Evolutionary conservation across 2,329 filamentous ascomycete species (phyloP).

Genomic region (Trichoderma koningii): DNA sequence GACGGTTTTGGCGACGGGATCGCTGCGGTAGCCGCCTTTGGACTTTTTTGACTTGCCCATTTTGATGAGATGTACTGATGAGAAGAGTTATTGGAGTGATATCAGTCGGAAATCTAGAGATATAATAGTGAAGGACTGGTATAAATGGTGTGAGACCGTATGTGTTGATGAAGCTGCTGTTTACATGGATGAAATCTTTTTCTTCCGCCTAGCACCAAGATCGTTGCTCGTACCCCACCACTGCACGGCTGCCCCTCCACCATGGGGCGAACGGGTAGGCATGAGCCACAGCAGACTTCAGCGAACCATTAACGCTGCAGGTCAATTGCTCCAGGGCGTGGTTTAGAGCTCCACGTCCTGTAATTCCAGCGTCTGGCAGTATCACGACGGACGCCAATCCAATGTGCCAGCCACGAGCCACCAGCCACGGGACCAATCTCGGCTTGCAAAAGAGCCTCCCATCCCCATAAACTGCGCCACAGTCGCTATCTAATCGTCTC

Average conservation of each 20-base stretch:
- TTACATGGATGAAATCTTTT: slow-evolving; percentile 7
- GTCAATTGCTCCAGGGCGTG: not conserved
- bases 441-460: not conserved
- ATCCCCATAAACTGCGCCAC: not conserved
- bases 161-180: not conserved
- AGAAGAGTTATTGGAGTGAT: not conserved
- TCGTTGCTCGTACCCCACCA: slow-evolving; percentile 29
- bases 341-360: not conserved
- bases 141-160: not conserved
- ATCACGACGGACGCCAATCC: no score
- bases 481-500: not conserved
- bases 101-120: not conserved
- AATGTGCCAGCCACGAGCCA: no score
- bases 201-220: slow-evolving; percentile 3
- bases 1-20: slow-evolving; percentile 59
- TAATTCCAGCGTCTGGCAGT: not conserved
- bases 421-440: not conserved
- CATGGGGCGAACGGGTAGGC: no score
- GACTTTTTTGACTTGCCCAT: slow-evolving; percentile 65
- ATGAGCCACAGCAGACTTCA: not conserved
- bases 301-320: not conserved
- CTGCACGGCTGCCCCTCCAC: slow-evolving; percentile 2
- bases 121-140: not conserved
- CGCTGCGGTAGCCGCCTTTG: slow-evolving; percentile 53
- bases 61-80: not conserved